Base-by-base conservation (phyloP, 78 protist species). In the Cavenderia fasciculata region DNA sequence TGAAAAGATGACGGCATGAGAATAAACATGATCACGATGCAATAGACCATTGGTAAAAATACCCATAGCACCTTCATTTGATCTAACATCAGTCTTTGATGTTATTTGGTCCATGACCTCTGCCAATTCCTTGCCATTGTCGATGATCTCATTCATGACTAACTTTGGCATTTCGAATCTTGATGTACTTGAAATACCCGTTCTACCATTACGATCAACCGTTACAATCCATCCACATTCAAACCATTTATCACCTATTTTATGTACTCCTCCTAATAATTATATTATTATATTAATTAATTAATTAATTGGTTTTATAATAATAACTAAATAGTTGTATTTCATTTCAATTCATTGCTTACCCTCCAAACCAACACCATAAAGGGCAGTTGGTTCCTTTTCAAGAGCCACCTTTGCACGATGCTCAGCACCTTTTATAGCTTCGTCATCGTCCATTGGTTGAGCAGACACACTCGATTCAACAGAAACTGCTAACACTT, bases 1-100 rank as follows among this genome's bases (percentile, higher is more conserved):
- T 47, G 86, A 57, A 76, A 76, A 76, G 4, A 76, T 31, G 11
- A 62, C 25, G 19, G 51, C 86, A 47, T 76, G 61, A 11, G 74
- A 38, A 36, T 59, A 76, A 29, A 76, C 66, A 18, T 4, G 40
- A n/a, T 57, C 66, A 29, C 86, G 25, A n/a, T 40, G 47, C 34
- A 76, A 49, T 8, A 76, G 18, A 19, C 29, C 12, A n/a, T 76
- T 76, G 40, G 86, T 61, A 34, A 31, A 76, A 10, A 76, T 59
- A 36, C 86, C 86, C 86, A 76, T 76, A 0, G 86, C 86, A 47
- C 86, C 86, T 47, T 61, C 69, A 16, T 62, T 62, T 12, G 66
- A 47, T 76, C 86, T 76, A 21, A 76, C 49, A 34, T 76, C 86
- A 12, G 49, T 23, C 44, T 34, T 5, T 1, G 31, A 18, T 18